Evolutionary conservation across 352 stramenopile species (phyloP).

Genomic region (Phytophthora litchii): DNA sequence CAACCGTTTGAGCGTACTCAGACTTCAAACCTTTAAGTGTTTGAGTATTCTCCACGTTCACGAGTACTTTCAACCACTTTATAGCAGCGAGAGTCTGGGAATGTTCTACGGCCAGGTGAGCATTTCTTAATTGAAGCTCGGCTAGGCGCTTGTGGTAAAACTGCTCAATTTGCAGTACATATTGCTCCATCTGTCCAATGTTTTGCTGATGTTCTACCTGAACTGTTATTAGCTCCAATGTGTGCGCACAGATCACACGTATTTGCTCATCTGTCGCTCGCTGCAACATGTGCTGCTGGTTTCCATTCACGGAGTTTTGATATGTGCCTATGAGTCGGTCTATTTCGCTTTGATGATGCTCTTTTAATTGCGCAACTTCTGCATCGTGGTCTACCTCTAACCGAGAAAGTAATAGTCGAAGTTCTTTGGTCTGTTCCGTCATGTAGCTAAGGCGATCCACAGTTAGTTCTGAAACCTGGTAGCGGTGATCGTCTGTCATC

Average conservation of each 20-base stretch:
- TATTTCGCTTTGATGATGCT: conserved; percentile 1
- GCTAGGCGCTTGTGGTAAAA: background rate
- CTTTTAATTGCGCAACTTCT: conserved; percentile 1
- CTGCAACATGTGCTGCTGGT: conserved; percentile 2
- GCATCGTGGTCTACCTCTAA: background rate
- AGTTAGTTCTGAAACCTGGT: conserved; percentile 12
- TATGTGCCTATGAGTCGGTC: background rate
- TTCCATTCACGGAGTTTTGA: too few relatives aligned
- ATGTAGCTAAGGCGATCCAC: conserved; percentile 6
- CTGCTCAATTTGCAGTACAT: background rate
- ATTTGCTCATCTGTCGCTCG: conserved; percentile 24
- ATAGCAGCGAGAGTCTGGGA: background rate
- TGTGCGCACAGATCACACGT: conserved; percentile 19
- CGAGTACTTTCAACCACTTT: conserved; percentile 3
- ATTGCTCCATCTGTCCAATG: conserved; percentile 10
- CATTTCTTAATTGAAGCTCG: conserved; percentile 4
- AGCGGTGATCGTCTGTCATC: conserved; percentile 11
- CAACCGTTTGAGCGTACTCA: conserved; percentile 1
- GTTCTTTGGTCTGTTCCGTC: conserved; percentile 10
- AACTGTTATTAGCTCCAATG: conserved; percentile 23
- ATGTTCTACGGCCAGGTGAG: conserved; percentile 3
- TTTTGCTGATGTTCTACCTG: conserved; percentile 21
- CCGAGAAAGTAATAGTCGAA: conserved; percentile 1
- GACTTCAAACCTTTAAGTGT: background rate
- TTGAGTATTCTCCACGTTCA: background rate